phyloP scores from a whole-genome alignment of 2,329 filamentous ascomycete species.

The Claviceps sorghi region DNA sequence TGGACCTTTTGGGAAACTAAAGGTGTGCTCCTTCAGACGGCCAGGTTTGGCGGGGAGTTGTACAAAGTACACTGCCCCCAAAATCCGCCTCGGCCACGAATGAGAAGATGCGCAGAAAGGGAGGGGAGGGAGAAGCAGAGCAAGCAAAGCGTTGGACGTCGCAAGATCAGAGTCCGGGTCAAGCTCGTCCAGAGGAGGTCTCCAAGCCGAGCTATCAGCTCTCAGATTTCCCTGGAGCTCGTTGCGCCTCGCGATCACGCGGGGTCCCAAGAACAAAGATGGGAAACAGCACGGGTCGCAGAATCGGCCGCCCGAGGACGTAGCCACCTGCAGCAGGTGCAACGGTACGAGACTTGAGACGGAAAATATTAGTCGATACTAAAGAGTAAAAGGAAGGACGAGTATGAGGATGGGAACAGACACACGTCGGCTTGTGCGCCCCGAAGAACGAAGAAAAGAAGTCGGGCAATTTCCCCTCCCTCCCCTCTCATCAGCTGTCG shows the following conservation, averaged over 20 bases:
- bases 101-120: too few species aligned
- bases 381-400: neutral
- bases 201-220: neutral
- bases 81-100: too few species aligned
- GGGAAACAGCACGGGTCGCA: conserved; percentile 7
- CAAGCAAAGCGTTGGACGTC: neutral
- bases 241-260: neutral
- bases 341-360: neutral
- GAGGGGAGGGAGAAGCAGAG: neutral
- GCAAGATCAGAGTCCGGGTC: neutral
- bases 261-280: neutral
- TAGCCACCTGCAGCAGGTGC: conserved; percentile 3
- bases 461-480: too few species aligned
- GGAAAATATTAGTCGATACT: neutral
- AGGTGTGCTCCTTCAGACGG: neutral
- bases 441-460: neutral
- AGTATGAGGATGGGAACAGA: neutral
- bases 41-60: too few species aligned
- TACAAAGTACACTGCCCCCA: too few species aligned
- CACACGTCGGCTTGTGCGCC: neutral
- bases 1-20: neutral
- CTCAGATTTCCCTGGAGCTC: conserved; percentile 2
- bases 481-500: neutral
- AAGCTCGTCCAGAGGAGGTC: neutral
- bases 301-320: conserved; percentile 9